Conservation (phyloP, 805 yeast genomes). For the Sugiyamaella americana region DNA sequence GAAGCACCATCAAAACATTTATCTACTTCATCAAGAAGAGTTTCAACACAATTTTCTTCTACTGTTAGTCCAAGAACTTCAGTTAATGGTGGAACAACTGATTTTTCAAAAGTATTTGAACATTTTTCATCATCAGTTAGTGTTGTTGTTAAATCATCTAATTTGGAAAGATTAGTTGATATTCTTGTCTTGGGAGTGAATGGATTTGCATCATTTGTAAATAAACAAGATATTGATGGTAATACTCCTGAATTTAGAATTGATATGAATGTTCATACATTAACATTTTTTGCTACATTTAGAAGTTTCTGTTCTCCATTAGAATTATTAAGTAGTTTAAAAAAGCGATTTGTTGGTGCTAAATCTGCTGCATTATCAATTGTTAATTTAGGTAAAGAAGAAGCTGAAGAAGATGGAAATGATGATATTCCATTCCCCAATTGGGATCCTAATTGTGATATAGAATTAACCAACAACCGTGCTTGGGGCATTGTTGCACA, state of each 20-base stretch:
- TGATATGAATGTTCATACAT: conserved; percentile 59
- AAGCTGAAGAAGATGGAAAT: neutral
- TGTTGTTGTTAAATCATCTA: conserved; percentile 61
- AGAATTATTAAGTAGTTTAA: conserved; percentile 46
- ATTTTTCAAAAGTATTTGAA: conserved; percentile 2
- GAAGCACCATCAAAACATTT: conserved; percentile 43
- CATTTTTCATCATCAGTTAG: conserved; percentile 22
- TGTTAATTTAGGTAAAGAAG: conserved; percentile 20
- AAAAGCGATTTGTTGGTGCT: conserved; percentile 55
- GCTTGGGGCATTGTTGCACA: conserved; percentile 65
- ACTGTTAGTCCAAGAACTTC: conserved; percentile 8
- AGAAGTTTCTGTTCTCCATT: conserved; percentile 58
- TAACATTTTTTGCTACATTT: conserved; percentile 64
- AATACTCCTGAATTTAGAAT: conserved; percentile 39
- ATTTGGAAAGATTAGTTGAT: conserved; percentile 72
- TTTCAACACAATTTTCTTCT: conserved; percentile 22
- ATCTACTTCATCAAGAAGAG: conserved; percentile 34
- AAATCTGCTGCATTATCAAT: conserved; percentile 55
- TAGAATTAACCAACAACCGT: conserved; percentile 39
- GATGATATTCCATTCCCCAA: conserved; percentile 20
- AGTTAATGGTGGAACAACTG: neutral
- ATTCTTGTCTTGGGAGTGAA: conserved; percentile 66
- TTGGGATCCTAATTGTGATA: conserved; percentile 23
- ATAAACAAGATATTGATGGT: conserved; percentile 18
- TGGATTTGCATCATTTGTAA: conserved; percentile 41